Evolutionary conservation across 2,329 filamentous ascomycete genomes (phyloP), one percentile per base, ranked within the genome.

Genomic region (Dactylonectria estremocensis): DNA sequence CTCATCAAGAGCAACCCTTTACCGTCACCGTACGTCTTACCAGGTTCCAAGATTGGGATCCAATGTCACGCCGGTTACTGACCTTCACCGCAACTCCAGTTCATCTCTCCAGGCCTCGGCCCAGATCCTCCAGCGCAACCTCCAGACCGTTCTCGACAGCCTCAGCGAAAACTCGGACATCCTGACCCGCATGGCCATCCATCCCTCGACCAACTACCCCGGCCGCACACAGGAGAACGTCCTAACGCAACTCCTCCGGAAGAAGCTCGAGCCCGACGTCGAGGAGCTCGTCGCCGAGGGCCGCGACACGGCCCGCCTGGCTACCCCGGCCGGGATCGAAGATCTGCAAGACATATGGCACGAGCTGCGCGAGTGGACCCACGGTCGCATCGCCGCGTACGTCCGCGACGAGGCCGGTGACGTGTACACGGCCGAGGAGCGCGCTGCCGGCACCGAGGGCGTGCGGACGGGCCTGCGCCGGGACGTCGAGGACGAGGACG

Each of bases 261-360:
- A 96, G 81, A 96, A 96, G 78, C 87, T 95, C 55, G 94, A 96
- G 72, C 93, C 93, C 0, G 86, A 89, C 24, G 90, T 95, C 18
- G 93, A 95, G 77, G 89, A 91, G 64, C 91, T 92, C 82, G 90
- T 95, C 28, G 88, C 90, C 22, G 83, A 90, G 58, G 92, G 90
- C 1, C 87, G 88, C 40, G 84, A 84, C 65, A 83, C 83, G 31
- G 84, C 84, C 13, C 77, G 74, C 16, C 71, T 77, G 28, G 79
- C 77, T 5, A 85, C 67, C 74, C 83, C 83, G 1, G 86, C 91
- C 58, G 83, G 82, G 31, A 69, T 83, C 14, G 76, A 74, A 1
- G 74, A 74, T 31, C 80, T 91, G 45, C 83, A 87, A 58, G 85
- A 87, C 50, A 80, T 93, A n/a, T 92, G 90, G 90, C 76, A 78